Conservation (phyloP, 2,329 filamentous ascomycete species). For the Fusarium nelsonii region DNA sequence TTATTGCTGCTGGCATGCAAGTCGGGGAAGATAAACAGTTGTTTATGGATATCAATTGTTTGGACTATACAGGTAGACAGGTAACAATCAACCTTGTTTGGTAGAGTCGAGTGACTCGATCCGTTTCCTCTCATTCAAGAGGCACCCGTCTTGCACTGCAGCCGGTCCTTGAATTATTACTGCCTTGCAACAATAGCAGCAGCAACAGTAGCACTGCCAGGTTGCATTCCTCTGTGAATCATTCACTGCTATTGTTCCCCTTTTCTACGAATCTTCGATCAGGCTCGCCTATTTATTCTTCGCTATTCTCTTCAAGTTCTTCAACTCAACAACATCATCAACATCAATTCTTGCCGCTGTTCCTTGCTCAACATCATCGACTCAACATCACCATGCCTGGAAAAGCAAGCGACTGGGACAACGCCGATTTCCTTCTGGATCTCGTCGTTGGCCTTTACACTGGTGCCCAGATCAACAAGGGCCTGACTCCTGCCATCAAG, state of each 20-base stretch:
- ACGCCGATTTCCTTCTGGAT: slow-evolving; percentile 51
- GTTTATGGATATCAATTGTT: background rate
- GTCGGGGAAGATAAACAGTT: background rate
- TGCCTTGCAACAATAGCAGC: background rate
- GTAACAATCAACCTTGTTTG: background rate
- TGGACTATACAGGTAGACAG: background rate
- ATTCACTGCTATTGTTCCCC: slow-evolving; percentile 1
- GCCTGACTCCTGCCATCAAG: slow-evolving; percentile 49
- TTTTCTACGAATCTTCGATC: background rate
- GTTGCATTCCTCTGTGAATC: background rate
- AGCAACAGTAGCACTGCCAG: background rate
- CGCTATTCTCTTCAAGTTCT: background rate
- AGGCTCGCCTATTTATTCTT: background rate
- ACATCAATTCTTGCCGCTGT: background rate
- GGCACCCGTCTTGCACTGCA: background rate
- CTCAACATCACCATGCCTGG: slow-evolving; percentile 37
- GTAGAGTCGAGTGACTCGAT: background rate
- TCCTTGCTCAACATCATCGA: background rate
- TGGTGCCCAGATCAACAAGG: slow-evolving; percentile 44
- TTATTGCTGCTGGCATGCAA: background rate
- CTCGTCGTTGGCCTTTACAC: slow-evolving; percentile 52
- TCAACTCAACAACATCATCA: background rate
- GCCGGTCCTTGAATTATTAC: background rate
- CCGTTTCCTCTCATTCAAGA: background rate
- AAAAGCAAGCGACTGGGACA: slow-evolving; percentile 49